phyloP scores from a whole-genome alignment of 306 rosid genomes.

The Vigna unguiculata region DNA sequence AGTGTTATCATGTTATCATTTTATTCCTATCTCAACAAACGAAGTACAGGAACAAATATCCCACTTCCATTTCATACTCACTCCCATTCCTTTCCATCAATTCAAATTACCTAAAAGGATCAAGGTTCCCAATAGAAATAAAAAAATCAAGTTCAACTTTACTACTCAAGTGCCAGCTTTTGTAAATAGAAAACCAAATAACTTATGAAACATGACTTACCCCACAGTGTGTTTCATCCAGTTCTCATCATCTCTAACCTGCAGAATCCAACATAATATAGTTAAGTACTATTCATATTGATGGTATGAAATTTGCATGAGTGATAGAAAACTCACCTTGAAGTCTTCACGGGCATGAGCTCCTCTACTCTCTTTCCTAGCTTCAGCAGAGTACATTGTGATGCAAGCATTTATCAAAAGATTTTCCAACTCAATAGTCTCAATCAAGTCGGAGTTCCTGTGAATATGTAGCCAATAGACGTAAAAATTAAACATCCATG shows the following conservation, averaged over 20 bases:
- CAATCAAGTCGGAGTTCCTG: slow-evolving; percentile 92
- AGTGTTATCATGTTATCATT: too few species aligned
- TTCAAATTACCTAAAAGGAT: not conserved
- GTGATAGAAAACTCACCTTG: slow-evolving; percentile 53
- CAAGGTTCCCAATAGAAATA: not conserved
- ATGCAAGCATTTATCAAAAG: slow-evolving; percentile 87
- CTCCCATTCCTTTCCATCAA: slow-evolving; percentile 7
- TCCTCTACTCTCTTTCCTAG: slow-evolving; percentile 96
- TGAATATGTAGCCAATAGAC: slow-evolving; percentile 16
- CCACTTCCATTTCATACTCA: not conserved
- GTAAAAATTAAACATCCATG: not conserved
- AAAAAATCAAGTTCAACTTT: slow-evolving; percentile 12
- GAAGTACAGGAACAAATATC: not conserved
- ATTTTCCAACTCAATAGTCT: slow-evolving; percentile 89
- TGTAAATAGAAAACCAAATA: slow-evolving; percentile 3
- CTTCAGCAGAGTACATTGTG: slow-evolving; percentile 97
- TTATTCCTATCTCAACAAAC: not conserved
- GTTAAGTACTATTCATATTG: slow-evolving; percentile 12
- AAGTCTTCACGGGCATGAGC: slow-evolving; percentile 97
- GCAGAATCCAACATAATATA: slow-evolving; percentile 52
- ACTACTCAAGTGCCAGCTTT: slow-evolving; percentile 9
- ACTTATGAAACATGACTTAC: slow-evolving; percentile 57
- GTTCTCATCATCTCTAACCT: slow-evolving; percentile 92
- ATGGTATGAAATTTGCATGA: not conserved
- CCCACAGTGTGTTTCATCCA: slow-evolving; percentile 97